Evolutionary conservation across 192 early-diverging fungal species (phyloP).

Genomic region (Podila epicladia): DNA sequence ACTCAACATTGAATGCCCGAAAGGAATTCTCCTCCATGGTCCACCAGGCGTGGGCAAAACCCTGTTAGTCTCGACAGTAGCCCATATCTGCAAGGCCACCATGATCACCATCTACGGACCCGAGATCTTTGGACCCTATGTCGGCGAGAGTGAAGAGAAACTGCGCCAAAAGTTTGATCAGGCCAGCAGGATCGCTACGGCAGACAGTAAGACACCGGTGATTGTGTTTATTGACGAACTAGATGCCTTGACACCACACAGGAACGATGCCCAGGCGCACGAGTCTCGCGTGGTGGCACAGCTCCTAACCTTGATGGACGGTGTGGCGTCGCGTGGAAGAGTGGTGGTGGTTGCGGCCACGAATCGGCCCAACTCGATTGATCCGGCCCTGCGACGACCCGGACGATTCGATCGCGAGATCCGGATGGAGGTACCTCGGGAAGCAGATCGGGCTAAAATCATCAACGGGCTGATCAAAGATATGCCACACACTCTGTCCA

Average conservation of each 20-base stretch:
- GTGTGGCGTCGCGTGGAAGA: conserved; percentile 67
- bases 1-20: conserved; percentile 84
- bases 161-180: conserved; percentile 76
- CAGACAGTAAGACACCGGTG: conserved; percentile 53
- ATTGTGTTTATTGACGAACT: conserved; percentile 99
- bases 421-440: conserved; percentile 79
- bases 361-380: conserved; percentile 87
- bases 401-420: conserved; percentile 92
- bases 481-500: conserved; percentile 55
- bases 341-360: conserved; percentile 89
- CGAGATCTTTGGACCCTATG: conserved; percentile 82
- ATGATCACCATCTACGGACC: conserved; percentile 83
- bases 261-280: conserved; percentile 66
- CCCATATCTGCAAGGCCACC: conserved; percentile 70
- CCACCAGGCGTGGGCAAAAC: conserved; percentile 98
- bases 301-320: conserved; percentile 92
- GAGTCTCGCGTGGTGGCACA: conserved; percentile 89
- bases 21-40: conserved; percentile 89
- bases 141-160: conserved; percentile 89
- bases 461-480: conserved; percentile 64
- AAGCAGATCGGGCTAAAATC: conserved; percentile 67
- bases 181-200: conserved; percentile 59
- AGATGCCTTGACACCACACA: conserved; percentile 78
- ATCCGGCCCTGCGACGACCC: conserved; percentile 83
- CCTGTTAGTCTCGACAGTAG: conserved; percentile 76